These are phyloP conservation scores for Saitozyma podzolica DNA, from an alignment of 768 basidiomycete genomes.

Conservation along the genomic window DNA sequence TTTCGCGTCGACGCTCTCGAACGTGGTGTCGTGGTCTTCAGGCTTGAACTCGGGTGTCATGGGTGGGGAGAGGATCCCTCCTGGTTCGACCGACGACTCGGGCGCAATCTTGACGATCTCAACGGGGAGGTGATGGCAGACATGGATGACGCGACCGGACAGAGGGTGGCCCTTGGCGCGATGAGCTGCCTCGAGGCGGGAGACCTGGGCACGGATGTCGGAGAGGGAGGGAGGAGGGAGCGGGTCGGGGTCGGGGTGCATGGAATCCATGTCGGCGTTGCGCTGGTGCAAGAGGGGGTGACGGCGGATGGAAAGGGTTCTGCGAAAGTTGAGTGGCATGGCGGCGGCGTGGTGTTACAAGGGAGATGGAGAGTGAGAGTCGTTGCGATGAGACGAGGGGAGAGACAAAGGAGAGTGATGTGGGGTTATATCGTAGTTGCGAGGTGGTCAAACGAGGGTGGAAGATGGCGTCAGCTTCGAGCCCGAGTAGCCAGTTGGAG, in stretches of 20 bases:
- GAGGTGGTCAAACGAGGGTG: no score
- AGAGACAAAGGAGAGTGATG: no score
- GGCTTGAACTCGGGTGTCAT: slow-evolving; percentile 69
- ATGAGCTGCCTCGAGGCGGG: slow-evolving; percentile 70
- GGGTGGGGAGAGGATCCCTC: slow-evolving; percentile 63
- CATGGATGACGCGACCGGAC: slow-evolving; percentile 85
- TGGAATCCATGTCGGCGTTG: slow-evolving; percentile 42
- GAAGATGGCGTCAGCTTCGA: no score
- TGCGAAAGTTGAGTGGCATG: no score
- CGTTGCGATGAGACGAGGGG: no score
- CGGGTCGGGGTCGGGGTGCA: slow-evolving; percentile 51
- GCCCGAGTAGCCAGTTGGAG: no score
- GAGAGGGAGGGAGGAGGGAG: slow-evolving; percentile 53
- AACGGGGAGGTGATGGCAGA: slow-evolving; percentile 86
- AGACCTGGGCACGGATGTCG: slow-evolving; percentile 72
- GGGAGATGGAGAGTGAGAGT: background rate
- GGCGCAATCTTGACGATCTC: slow-evolving; percentile 59
- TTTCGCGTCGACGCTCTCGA: slow-evolving; percentile 44
- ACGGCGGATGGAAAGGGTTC: background rate
- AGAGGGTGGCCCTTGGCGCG: slow-evolving; percentile 68
- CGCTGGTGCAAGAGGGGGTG: background rate
- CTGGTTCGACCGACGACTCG: slow-evolving; percentile 11
- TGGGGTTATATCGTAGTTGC: no score
- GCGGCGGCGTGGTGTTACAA: no score
- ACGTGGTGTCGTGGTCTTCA: slow-evolving; percentile 55